Evolutionary conservation across 2,329 filamentous ascomycete genomes (phyloP).

Genomic region (Cytospora schulzeri): DNA sequence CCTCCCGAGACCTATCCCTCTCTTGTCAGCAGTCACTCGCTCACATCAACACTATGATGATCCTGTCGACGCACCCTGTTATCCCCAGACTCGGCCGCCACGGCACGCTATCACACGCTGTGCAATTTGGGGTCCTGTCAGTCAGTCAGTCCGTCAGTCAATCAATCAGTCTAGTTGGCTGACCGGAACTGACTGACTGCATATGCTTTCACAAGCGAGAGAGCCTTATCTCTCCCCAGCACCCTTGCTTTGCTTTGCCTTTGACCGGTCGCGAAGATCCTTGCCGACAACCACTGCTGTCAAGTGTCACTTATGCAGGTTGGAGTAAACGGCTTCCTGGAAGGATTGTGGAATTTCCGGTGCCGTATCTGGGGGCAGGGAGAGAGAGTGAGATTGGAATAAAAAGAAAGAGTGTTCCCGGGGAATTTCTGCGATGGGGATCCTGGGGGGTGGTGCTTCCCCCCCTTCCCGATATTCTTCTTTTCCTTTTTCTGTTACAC

Average conservation of each 20-base stretch:
- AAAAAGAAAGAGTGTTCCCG: not conserved
- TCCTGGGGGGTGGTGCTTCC: not conserved
- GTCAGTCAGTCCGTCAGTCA: no score
- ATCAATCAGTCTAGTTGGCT: not conserved
- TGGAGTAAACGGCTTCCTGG: not conserved
- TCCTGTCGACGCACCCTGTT: no score
- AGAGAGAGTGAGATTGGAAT: no score
- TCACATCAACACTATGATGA: not conserved
- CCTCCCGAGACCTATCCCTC: not conserved
- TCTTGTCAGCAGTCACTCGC: not conserved
- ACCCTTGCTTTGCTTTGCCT: not conserved
- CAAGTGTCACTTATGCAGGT: conserved; percentile 12
- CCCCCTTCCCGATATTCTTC: not conserved
- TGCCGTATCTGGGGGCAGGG: not conserved
- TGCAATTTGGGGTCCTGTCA: no score
- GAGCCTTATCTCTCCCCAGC: conserved; percentile 4
- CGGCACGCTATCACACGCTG: not conserved
- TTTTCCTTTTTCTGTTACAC: not conserved
- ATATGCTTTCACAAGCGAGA: not conserved
- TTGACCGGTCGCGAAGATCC: conserved; percentile 20
- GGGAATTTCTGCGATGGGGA: not conserved
- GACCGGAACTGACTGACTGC: not conserved
- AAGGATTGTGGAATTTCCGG: not conserved
- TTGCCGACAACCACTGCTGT: conserved; percentile 4
- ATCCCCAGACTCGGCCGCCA: not conserved